Conservation (phyloP, 176 grass and related monocot genomes). For the Bothriochloa decipiens region DNA sequence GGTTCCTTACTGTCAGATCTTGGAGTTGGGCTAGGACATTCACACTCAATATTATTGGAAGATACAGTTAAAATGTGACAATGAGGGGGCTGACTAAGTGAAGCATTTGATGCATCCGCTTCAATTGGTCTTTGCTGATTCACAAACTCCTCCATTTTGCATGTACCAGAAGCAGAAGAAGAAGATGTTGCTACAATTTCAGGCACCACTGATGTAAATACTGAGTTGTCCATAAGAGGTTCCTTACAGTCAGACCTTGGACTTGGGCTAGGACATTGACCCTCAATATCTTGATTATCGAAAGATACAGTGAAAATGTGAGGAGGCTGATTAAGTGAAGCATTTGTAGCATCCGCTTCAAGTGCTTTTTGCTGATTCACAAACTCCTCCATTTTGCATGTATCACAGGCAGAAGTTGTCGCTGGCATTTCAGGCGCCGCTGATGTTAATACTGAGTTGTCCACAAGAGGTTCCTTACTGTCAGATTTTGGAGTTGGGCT, state of each 20-base stretch:
- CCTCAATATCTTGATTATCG: conserved; percentile 18
- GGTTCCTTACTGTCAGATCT: conserved; percentile 20
- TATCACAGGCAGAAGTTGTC: conserved; percentile 18
- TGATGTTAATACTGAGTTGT: conserved; percentile 1
- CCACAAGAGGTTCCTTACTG: not conserved
- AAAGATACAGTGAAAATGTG: not conserved
- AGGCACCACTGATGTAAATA: not conserved
- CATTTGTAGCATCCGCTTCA: conserved; percentile 37
- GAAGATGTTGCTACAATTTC: not conserved
- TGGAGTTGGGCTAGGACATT: conserved; percentile 51
- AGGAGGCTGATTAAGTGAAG: conserved; percentile 32
- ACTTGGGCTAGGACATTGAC: conserved; percentile 40
- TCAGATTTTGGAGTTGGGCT: conserved; percentile 41
- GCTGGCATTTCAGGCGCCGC: not conserved
- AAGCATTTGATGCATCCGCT: conserved; percentile 19
- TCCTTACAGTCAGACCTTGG: not conserved
- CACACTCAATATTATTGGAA: conserved; percentile 30
- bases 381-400: conserved; percentile 41
- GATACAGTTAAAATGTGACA: not conserved
- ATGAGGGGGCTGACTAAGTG: conserved; percentile 4
- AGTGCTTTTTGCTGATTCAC: conserved; percentile 36
- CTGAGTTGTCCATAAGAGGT: not conserved
- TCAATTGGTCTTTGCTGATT: conserved; percentile 24
- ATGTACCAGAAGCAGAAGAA: not conserved
- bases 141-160: conserved; percentile 12